A percentile compares a stretch with the other conserved stretches of the same genome.
phyloP scores from a whole-genome alignment of 108 stramenopile species.

The Skeletonema potamos region DNA sequence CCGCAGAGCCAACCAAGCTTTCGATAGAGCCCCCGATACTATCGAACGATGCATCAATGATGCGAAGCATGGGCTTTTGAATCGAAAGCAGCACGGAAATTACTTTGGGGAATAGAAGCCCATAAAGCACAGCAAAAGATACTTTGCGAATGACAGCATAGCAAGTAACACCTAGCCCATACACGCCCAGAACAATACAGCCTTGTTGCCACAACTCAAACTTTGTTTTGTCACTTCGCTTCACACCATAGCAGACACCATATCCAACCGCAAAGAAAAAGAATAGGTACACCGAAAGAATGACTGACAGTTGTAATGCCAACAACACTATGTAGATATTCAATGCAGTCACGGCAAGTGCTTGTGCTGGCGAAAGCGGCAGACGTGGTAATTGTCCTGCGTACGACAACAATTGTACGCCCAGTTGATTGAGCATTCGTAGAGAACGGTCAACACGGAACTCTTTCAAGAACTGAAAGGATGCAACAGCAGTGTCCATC shows the following conservation, averaged over 20 bases:
- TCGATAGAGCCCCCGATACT: neutral
- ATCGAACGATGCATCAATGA: neutral
- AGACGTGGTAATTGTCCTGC: neutral
- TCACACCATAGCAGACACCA: neutral
- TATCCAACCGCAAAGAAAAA: neutral
- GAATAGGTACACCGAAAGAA: neutral
- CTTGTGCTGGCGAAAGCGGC: neutral
- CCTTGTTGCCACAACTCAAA: neutral
- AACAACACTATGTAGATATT: neutral
- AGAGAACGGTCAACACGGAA: neutral
- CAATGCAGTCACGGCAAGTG: neutral
- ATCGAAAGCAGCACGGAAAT: neutral
- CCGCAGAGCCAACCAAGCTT: neutral
- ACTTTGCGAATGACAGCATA: neutral
- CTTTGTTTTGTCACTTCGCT: neutral
- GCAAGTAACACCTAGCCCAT: neutral
- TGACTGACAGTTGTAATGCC: neutral
- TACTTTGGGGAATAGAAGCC: neutral
- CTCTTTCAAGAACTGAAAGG: neutral
- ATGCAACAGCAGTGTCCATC: neutral
- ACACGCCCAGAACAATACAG: neutral
- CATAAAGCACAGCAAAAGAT: neutral
- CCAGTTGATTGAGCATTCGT: neutral
- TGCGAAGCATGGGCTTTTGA: neutral
- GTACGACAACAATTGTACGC: neutral